phyloP scores from a whole-genome alignment of 805 yeast species.

The Alloascoidea africana region DNA sequence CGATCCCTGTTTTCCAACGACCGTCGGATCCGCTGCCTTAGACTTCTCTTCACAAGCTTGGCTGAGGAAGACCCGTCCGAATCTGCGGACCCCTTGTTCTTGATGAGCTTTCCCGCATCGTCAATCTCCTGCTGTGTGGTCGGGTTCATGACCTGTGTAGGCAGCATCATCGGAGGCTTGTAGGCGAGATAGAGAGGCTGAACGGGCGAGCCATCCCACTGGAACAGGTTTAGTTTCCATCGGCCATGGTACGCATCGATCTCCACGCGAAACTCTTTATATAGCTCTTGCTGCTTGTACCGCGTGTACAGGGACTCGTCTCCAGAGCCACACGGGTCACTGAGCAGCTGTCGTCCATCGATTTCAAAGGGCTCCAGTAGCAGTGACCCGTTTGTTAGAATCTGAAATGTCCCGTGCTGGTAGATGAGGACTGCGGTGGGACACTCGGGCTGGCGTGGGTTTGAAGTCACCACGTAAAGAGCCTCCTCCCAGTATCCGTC shows the following conservation, averaged over 20 bases:
- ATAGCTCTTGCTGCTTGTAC: slow-evolving; percentile 52
- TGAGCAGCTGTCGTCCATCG: slow-evolving; percentile 85
- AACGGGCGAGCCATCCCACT: slow-evolving; percentile 43
- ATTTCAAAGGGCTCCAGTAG: slow-evolving; percentile 59
- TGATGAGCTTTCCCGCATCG: background rate
- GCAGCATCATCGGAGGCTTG: slow-evolving; percentile 92
- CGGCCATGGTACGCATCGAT: slow-evolving; percentile 79
- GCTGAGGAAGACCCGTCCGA: no score
- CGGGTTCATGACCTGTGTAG: slow-evolving; percentile 84
- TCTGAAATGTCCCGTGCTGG: slow-evolving; percentile 78
- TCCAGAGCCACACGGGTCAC: slow-evolving; percentile 57
- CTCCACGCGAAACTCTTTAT: slow-evolving; percentile 38
- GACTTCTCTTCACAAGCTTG: no score
- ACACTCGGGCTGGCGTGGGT: slow-evolving; percentile 64
- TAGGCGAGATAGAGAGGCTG: slow-evolving; percentile 89
- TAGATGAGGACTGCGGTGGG: slow-evolving; percentile 68
- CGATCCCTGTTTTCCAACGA: slow-evolving; percentile 65
- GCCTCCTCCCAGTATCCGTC: slow-evolving; percentile 93
- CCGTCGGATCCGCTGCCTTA: no score
- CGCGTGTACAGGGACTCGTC: slow-evolving; percentile 34
- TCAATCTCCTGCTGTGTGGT: slow-evolving; percentile 24
- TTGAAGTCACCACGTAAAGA: slow-evolving; percentile 54
- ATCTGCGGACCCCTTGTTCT: no score
- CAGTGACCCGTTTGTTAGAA: slow-evolving; percentile 51
- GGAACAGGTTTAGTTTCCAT: slow-evolving; percentile 55